Evolutionary conservation across 2,329 filamentous ascomycete genomes (phyloP), one percentile per base, ranked within the genome.

Genomic region (Hypomyces rosellus): DNA sequence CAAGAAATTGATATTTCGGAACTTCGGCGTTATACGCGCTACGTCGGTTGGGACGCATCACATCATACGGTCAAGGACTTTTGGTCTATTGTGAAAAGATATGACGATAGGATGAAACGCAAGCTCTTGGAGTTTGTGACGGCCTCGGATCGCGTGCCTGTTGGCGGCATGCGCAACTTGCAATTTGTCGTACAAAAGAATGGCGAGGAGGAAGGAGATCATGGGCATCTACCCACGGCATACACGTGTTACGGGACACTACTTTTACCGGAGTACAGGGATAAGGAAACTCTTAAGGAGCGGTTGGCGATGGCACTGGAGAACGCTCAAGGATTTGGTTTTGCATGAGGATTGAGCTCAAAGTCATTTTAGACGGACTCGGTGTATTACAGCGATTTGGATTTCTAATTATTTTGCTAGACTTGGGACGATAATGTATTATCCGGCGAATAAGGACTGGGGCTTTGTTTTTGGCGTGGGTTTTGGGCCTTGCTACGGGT

Each of bases 171-270:
- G 62, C 79, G 81, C 55, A 89, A 87, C 59, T 73, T 97, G 43
- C 84, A 87, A 61, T 97, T 97, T 66, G 81, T 88, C 13, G 78
- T 99, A 40, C 86, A 92, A 67, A 83, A 80, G 60, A 89, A 90
- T 62, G 83, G 88, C 14, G 75, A 83, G 49, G 85, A 80, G 56
- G 71, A 75, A 6, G 74, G 70, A 2, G 71, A 73, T 2, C 63
- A 65, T 3, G 78, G 76, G 0, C 78, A 80, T 55, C 62, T 99
- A 59, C 93, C 93, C 3, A 95, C 87, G 5, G 92, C 89, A 54
- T 86, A 90, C 61, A 99, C 93, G 0, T 99, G 93, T 68, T 97
- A 96, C 70, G 89, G 92, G 2, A 91, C 88, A 44, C 69, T 99
- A 42, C 70, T 95, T 56, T 67, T 99, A 54, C 93, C 93, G 1